Evolutionary conservation across 805 yeast genomes (phyloP), one percentile per base, ranked within the genome.

Genomic region (Wickerhamomyces pijperi): DNA sequence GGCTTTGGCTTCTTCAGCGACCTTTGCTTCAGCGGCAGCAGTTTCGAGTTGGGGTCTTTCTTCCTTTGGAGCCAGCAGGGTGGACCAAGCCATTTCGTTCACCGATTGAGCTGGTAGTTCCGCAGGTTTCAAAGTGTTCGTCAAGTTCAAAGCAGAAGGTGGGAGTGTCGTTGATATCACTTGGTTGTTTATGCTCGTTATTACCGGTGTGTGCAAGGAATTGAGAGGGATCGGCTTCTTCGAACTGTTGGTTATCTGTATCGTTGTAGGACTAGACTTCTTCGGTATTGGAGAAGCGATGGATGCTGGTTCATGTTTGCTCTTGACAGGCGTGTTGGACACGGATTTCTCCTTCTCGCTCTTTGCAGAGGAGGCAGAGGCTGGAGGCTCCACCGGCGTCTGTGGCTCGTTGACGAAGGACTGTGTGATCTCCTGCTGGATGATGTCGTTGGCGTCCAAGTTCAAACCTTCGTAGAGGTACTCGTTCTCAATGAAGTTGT

Each of bases 401-500:
- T 32, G 25, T 31, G 46, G 23, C 35, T 39, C 19, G 39, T 19
- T 5, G 46, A 45, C 31, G 20, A 45, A 50, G 14, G 60, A 57
- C 19, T 56, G 61, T 8, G 70, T 71, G 9, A 68, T 68, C 44
- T 70, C 77, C 38, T 66, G 70, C 6, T 69, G 73, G 35, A 72
- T 70, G 19, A 69, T 60, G 28, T 71, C 76, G 40, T 63, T 62
- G 2, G 77, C 74, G 39, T 70, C 77, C 32, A 87, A 70, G 36
- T 83, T 88, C 49, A 90, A 68, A 42, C 77, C 81, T 48, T 92
- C 97, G 59, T 90, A 92, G 44, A 90, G 72, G 19, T 86, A 90
- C 53, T 88, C 96, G 58, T 90, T 94, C 52, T 87, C 97, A 18
- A 90, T 82, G 56, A 86, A 90, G 52, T 86, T 95, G 3, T 78